Percentiles rank a stretch among this genome's conserved stretches.
phyloP scores from a whole-genome alignment of 2,329 filamentous ascomycete species.

The Fusarium sp. region DNA sequence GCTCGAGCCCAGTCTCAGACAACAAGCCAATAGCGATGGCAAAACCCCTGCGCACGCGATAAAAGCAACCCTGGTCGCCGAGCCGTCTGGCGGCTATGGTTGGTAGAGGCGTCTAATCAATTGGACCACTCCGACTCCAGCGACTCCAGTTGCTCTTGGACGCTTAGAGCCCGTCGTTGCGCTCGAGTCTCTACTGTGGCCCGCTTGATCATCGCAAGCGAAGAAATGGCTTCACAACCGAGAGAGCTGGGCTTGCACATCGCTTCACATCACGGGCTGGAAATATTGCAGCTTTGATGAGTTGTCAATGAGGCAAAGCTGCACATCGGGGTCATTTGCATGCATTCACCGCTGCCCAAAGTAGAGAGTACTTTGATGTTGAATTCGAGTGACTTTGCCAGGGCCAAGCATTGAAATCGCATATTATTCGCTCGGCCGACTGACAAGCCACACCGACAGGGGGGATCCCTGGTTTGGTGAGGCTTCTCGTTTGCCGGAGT shows the following conservation, averaged over 20 bases:
- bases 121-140: slow-evolving; percentile 40
- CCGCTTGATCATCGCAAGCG: slow-evolving; percentile 32
- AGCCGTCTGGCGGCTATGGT: slow-evolving; percentile 52
- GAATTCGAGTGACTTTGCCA: slow-evolving; percentile 48
- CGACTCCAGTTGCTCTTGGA: slow-evolving; percentile 24
- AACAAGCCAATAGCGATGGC: slow-evolving; percentile 50
- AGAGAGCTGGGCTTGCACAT: slow-evolving; percentile 33
- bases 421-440: slow-evolving; percentile 37
- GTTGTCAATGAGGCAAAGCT: slow-evolving; percentile 47
- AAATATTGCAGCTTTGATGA: slow-evolving; percentile 43
- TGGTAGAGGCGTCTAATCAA: slow-evolving; percentile 49
- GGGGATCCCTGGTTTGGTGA: slow-evolving; percentile 12
- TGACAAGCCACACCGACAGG: slow-evolving; percentile 43
- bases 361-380: slow-evolving; percentile 49
- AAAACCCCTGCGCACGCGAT: slow-evolving; percentile 50
- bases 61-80: slow-evolving; percentile 44
- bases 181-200: slow-evolving; percentile 2
- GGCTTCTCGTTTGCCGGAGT: slow-evolving; percentile 40
- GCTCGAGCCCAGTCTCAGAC: slow-evolving; percentile 45
- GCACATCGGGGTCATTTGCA: slow-evolving; percentile 33
- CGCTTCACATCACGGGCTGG: slow-evolving; percentile 33
- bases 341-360: slow-evolving; percentile 42
- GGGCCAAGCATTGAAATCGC: slow-evolving; percentile 31
- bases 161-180: slow-evolving; percentile 24
- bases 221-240: slow-evolving; percentile 26